A percentile compares a stretch with the other conserved stretches of the same genome.
Conservation (phyloP, 345 rosid species). For the Streptanthus diversifolius region DNA sequence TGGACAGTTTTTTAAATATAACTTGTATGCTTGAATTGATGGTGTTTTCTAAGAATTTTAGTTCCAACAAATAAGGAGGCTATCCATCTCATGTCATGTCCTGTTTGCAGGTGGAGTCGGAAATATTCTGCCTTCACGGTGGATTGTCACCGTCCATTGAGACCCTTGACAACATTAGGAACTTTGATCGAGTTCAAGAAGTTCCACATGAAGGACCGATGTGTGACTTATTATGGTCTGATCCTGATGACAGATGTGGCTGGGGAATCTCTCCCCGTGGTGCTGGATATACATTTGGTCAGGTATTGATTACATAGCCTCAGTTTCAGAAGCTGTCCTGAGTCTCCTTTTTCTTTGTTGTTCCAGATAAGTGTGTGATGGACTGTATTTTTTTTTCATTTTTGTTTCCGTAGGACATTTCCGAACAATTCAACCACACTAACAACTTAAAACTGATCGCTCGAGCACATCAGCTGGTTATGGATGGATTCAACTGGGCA, state of each 20-base stretch:
- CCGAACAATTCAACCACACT: constrained; percentile 93
- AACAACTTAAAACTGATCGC: constrained; percentile 89
- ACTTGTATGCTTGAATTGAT: not conserved
- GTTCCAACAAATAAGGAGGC: not conserved
- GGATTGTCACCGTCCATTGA: constrained; percentile 97
- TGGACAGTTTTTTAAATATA: not conserved
- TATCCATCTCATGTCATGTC: constrained; percentile 2
- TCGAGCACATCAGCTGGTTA: constrained; percentile 96
- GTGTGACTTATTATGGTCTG: constrained; percentile 99
- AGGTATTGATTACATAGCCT: constrained; percentile 41
- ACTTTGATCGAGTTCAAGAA: constrained; percentile 95
- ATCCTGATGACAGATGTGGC: constrained; percentile 96
- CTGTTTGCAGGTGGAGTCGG: constrained; percentile 80
- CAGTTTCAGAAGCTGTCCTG: constrained; percentile 7
- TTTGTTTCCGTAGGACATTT: constrained; percentile 61
- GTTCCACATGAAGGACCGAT: constrained; percentile 99
- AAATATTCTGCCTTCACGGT: constrained; percentile 98
- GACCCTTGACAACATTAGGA: constrained; percentile 90
- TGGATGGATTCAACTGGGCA: constrained; percentile 99
- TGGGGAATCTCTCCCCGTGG: constrained; percentile 99
- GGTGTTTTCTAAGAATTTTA: constrained; percentile 10
- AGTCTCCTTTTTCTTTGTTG: not conserved
- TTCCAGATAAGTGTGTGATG: not conserved
- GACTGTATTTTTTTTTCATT: not conserved
- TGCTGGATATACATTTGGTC: constrained; percentile 98